phyloP scores from a whole-genome alignment of 257 asterid species.

The Nicotiana benthamiana region DNA sequence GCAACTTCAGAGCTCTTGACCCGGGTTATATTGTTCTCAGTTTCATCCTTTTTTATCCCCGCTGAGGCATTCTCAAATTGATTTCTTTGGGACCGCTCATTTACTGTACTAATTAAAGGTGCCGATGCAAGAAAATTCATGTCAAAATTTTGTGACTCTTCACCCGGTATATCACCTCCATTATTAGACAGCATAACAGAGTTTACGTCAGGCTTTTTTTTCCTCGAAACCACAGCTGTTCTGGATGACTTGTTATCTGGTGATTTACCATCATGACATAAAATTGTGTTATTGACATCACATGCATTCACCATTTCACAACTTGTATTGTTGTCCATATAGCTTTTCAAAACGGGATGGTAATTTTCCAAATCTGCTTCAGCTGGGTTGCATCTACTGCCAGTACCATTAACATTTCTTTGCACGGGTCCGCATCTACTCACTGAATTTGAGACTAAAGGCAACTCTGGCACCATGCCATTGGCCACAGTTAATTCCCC shows the following conservation, averaged over 20 bases:
- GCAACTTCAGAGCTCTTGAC: conserved; percentile 28
- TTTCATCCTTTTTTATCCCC: conserved; percentile 17
- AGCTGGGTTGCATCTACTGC: conserved; percentile 12
- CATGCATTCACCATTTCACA: conserved; percentile 18
- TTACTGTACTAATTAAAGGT: conserved; percentile 17
- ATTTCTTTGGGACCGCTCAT: conserved; percentile 21
- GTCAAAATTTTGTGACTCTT: conserved; percentile 21
- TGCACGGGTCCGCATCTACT: conserved; percentile 11
- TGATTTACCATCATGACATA: conserved; percentile 7
- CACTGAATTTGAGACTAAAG: conserved; percentile 23
- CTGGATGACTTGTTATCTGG: conserved; percentile 15
- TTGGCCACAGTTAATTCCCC: conserved; percentile 28
- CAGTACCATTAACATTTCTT: conserved; percentile 8
- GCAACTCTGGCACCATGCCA: conserved; percentile 18
- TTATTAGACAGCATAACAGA: conserved; percentile 18
- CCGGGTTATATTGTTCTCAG: conserved; percentile 20
- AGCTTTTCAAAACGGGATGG: conserved; percentile 19
- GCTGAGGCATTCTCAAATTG: conserved; percentile 14
- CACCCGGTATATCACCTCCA: conserved; percentile 19
- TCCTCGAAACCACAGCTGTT: conserved; percentile 14
- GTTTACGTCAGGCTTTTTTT: conserved; percentile 25
- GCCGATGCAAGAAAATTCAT: conserved; percentile 24
- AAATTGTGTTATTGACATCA: conserved; percentile 5
- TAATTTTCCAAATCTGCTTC: conserved; percentile 20
- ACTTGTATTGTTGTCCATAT: conserved; percentile 15